These are phyloP conservation scores for Leavenworthia alabamica DNA, from an alignment of 345 rosid genomes.

Conservation along the genomic window DNA sequence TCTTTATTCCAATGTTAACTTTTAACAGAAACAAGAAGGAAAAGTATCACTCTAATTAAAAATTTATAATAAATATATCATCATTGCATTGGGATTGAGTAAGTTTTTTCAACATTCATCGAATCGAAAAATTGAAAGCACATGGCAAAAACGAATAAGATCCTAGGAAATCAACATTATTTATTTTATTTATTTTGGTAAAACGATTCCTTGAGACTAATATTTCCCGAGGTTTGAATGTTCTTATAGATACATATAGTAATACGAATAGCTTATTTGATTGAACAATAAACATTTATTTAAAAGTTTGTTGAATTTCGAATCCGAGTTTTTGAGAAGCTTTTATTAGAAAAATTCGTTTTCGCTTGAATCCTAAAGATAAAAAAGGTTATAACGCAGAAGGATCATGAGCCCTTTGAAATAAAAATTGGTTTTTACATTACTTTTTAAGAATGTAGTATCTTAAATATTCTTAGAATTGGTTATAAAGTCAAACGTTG, in stretches of 20 bases:
- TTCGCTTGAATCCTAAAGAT: not conserved
- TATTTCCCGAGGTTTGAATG: slow-evolving; percentile 18
- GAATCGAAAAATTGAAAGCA: slow-evolving; percentile 20
- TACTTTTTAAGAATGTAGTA: not conserved
- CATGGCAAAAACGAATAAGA: slow-evolving; percentile 26
- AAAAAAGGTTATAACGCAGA: not conserved
- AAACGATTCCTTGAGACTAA: slow-evolving; percentile 10
- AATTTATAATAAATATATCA: not conserved
- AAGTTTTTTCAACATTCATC: slow-evolving; percentile 15
- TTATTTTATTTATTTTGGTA: slow-evolving; percentile 1
- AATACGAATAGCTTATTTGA: not conserved
- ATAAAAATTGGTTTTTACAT: not conserved
- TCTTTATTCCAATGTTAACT: not conserved
- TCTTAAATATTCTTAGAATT: not conserved
- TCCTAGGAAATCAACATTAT: slow-evolving; percentile 10
- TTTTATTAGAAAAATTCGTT: not conserved
- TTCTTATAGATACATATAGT: not conserved
- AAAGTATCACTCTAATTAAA: not conserved
- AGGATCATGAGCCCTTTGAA: not conserved
- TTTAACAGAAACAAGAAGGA: not conserved
- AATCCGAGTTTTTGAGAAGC: not conserved
- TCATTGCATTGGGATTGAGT: slow-evolving; percentile 2
- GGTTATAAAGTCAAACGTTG: not conserved
- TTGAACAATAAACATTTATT: not conserved
- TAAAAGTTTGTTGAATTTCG: not conserved